A percentile compares a stretch with the other conserved stretches of the same genome.
These are phyloP conservation scores for Sclerospora graminicola DNA, from an alignment of 352 stramenopile species.

Conservation along the genomic window DNA sequence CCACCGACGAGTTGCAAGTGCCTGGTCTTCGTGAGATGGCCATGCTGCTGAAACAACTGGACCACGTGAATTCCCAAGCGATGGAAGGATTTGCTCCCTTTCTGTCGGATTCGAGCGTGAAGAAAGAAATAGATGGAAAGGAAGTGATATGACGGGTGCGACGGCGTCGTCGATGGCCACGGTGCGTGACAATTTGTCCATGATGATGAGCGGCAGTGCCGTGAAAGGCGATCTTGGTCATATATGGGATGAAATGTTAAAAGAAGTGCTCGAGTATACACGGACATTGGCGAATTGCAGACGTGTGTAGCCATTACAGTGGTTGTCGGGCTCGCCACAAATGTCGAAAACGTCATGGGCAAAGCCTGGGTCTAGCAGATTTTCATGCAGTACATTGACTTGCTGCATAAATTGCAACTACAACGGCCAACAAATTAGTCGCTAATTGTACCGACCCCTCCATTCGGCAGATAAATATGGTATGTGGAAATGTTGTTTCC, in stretches of 20 bases:
- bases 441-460: slow-evolving; percentile 70
- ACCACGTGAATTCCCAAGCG: slow-evolving; percentile 79
- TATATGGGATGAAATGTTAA: slow-evolving; percentile 63
- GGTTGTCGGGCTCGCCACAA: slow-evolving; percentile 58
- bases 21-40: slow-evolving; percentile 60
- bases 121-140: slow-evolving; percentile 19
- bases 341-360: slow-evolving; percentile 73
- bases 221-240: slow-evolving; percentile 66
- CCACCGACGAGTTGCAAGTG: too few species aligned
- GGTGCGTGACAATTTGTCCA: slow-evolving; percentile 32
- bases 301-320: slow-evolving; percentile 70
- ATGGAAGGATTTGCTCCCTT: slow-evolving; percentile 86
- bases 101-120: slow-evolving; percentile 65
- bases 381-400: slow-evolving; percentile 87
- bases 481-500: too few species aligned
- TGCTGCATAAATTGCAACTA: slow-evolving; percentile 82
- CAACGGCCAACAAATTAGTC: slow-evolving; percentile 81
- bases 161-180: slow-evolving; percentile 20
- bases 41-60: slow-evolving; percentile 74
- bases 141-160: slow-evolving; percentile 17
- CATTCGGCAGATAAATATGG: slow-evolving; percentile 87
- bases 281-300: slow-evolving; percentile 78
- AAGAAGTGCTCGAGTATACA: slow-evolving; percentile 83
- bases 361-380: slow-evolving; percentile 85
- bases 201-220: slow-evolving; percentile 64